A percentile compares a stretch with the other conserved stretches of the same genome.
These are phyloP conservation scores for Coniferiporia weirii DNA, from an alignment of 1,284 basidiomycete genomes.

Conservation along the genomic window DNA sequence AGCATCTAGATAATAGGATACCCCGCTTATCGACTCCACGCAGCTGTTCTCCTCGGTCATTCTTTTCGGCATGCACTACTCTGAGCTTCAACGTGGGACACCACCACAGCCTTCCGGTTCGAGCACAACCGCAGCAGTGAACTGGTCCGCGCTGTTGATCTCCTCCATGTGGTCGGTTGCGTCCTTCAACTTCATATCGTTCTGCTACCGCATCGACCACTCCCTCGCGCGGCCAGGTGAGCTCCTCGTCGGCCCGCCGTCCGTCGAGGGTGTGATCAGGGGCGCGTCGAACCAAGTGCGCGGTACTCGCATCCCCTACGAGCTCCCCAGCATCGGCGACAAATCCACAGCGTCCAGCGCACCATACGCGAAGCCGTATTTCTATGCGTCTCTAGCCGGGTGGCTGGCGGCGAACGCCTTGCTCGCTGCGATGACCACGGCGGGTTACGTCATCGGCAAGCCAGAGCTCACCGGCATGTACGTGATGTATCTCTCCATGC, in stretches of 20 bases:
- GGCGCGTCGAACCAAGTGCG: neutral
- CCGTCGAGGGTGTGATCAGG: neutral
- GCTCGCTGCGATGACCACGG: neutral
- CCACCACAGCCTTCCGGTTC: too few species aligned
- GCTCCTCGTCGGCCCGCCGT: constrained; percentile 5
- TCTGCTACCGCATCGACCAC: constrained; percentile 9
- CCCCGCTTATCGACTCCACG: too few species aligned
- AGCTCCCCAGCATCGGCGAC: neutral
- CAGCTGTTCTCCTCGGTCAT: neutral
- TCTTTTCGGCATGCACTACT: neutral
- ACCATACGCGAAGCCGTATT: neutral
- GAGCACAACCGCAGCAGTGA: too few species aligned
- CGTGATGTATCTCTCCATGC: neutral
- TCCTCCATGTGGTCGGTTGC: neutral
- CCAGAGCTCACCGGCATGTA: neutral
- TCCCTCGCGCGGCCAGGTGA: constrained; percentile 1
- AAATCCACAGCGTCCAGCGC: neutral
- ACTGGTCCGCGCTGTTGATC: constrained; percentile 4
- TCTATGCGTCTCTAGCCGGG: neutral
- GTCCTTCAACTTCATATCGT: neutral
- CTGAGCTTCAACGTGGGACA: too few species aligned
- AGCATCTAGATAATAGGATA: neutral
- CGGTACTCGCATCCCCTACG: neutral
- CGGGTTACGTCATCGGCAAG: neutral
- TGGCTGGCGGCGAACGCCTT: neutral